A percentile compares a stretch with the other conserved stretches of the same genome.
Conservation (phyloP, 225 moss, liverwort and hornwort species). For the Ulota crispa region DNA sequence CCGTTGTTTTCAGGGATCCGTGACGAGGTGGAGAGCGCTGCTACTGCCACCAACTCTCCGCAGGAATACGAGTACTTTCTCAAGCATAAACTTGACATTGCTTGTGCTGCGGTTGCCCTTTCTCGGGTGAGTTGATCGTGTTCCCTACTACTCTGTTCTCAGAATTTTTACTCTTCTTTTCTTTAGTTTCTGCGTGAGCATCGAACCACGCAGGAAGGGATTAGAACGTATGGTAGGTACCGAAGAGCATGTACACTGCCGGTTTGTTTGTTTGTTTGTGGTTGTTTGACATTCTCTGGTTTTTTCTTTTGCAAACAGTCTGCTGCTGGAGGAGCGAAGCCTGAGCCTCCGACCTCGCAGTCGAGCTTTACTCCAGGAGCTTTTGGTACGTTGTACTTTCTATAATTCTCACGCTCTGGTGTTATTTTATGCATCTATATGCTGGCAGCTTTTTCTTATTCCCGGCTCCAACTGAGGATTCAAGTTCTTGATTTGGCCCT, state of each 20-base stretch:
- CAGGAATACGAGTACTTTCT: conserved; percentile 71
- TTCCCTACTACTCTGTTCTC: conserved; percentile 2
- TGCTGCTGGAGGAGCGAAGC: conserved; percentile 50
- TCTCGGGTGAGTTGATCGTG: conserved; percentile 58
- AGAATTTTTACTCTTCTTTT: background rate
- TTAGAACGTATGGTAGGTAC: background rate
- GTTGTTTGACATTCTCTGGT: conserved; percentile 29
- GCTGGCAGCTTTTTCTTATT: background rate
- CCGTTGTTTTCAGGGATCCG: conserved; percentile 87
- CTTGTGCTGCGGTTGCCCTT: conserved; percentile 80
- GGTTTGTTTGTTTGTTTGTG: conserved; percentile 6
- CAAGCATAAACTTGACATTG: conserved; percentile 73
- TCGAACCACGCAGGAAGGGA: background rate
- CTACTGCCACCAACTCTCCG: conserved; percentile 55
- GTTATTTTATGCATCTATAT: background rate
- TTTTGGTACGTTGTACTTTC: conserved; percentile 35
- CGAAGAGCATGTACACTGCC: background rate
- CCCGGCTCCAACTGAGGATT: background rate
- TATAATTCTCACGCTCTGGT: background rate
- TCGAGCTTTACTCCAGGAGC: conserved; percentile 30
- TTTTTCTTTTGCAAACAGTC: conserved; percentile 43
- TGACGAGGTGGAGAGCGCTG: conserved; percentile 59
- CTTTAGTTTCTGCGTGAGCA: background rate
- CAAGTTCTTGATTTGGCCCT: background rate
- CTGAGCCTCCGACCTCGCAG: conserved; percentile 34